Base-by-base conservation (phyloP, 768 basidiomycete genomes). In the Podaxis sp. region DNA sequence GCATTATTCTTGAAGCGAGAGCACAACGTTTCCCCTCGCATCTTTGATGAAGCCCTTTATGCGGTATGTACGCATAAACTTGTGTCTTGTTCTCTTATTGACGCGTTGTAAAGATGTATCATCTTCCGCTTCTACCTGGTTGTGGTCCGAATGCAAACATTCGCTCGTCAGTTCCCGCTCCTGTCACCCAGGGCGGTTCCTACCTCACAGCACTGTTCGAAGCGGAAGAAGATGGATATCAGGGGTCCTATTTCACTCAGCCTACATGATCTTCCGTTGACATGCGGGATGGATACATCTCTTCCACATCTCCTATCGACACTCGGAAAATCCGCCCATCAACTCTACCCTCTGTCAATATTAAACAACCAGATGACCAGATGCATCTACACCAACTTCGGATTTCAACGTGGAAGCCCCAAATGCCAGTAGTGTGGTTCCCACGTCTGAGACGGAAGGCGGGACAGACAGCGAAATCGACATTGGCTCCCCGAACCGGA, bases 21-120 rank as follows among this genome's bases (percentile, higher is more conserved):
- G 71, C 96, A 98, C 72, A 96, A 95, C 59, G 95, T 96, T 11
- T 81, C 77, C 10, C 93, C 88, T 1, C 81, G 96, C 63, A 83
- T 93, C 0, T 98, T 93, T 67, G 96, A 97, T 72, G 96, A 98
- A 75, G 95, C 95, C 0, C 75, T 96, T 64, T 97, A 97, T 78
- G 91, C 88, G 61, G 95, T 96, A 65, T 77, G 92, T 82, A 20
- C 8, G n/a, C 58, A 24, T 17, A 58, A 30, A 48, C 17, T 55
- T n/a, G 10, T 63, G 36, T 54, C 58, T 62, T 51, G 52, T 4
- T 37, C 51, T 33, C 20, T 60, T 56, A 63, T 65, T 22, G 50
- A 66, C 22, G 41, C 54, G 49, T 60, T 20, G 15, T 44, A 15
- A 44, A 95, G 95, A 88, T 96, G 79, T 96, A 98, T 70, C 91